Conservation (phyloP, 176 grass and related monocot genomes). For the maize (Zea mays) region DNA sequence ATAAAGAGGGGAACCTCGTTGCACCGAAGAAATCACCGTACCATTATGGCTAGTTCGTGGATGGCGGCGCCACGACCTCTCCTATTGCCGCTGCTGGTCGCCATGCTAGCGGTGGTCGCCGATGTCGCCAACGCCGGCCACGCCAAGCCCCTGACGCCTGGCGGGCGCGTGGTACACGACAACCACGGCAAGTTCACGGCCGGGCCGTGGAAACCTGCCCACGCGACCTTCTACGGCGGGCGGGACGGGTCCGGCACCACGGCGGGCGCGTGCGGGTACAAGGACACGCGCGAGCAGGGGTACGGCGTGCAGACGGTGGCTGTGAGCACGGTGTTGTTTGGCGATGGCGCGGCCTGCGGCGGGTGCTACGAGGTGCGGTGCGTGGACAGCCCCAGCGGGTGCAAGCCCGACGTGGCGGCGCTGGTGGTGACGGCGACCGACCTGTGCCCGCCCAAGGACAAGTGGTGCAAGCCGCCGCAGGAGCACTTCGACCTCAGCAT, state of each 20-base stretch:
- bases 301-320: constrained; percentile 81
- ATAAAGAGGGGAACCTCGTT: not conserved
- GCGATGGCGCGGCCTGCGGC: constrained; percentile 57
- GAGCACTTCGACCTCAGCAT: constrained; percentile 66
- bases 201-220: constrained; percentile 51
- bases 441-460: constrained; percentile 53
- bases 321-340: constrained; percentile 67
- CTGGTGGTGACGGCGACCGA: constrained; percentile 63
- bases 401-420: constrained; percentile 36
- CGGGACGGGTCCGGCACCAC: constrained; percentile 54
- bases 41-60: constrained; percentile 13
- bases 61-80: not conserved
- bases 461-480: constrained; percentile 77
- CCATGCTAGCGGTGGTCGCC: not conserved
- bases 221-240: constrained; percentile 78
- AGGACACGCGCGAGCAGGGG: constrained; percentile 63
- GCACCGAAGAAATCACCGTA: not conserved
- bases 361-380: constrained; percentile 82
- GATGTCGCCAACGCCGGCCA: not conserved
- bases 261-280: constrained; percentile 70
- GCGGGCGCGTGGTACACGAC: constrained; percentile 33
- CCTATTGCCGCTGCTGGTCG: not conserved
- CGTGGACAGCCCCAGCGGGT: constrained; percentile 54
- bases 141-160: constrained; percentile 2
- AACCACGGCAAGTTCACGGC: constrained; percentile 60